Evolutionary conservation across 1,139 yeast genomes (phyloP), one percentile per base, ranked within the genome.

Genomic region (Geotrichum australiense): DNA sequence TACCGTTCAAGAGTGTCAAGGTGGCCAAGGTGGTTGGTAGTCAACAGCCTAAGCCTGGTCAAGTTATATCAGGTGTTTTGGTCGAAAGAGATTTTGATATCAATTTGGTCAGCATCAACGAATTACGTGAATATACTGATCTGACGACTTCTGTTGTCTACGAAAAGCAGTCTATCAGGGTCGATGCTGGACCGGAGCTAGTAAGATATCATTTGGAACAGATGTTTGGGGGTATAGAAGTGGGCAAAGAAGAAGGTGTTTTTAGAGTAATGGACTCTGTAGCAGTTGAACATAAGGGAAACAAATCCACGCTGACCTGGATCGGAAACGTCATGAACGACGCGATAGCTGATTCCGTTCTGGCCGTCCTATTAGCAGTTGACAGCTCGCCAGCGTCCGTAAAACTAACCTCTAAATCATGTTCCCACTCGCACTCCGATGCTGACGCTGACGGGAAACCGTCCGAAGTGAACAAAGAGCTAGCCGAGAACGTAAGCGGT

Each of bases 361-460:
- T 93, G 47, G 96, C 96, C 1, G 86, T 91, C 34, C 65, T 91
- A 27, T 73, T 91, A 59, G 84, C 95, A 33, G 93, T 91, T 33
- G 98, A 91, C 58, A 80, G 96, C 0, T 80, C 96, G 0, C 96
- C 96, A 2, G 94, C 96, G 0, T 85, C 96, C 4, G 96, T 91
- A 21, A 91, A 87, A 56, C 61, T 86, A 48, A 78, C 94, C 10
- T 77, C 94, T 2, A 70, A 71, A 43, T 55, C 69, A 1, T 80
- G 81, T 53, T 42, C 43, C 2, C 58, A 57, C 36, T 44, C 47
- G 4, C 56, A 54, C 32, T 42, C 46, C 8, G 43, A 24, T 32
- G 20, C 26, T 15, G 35, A 30, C 11, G 19, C 23, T 20, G 16
- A 35, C 21, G n/a, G 16, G 16, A 37, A 30, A 4, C 30, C 32